Base-by-base conservation (phyloP, 192 early-diverging fungal genomes). In the Allomyces macrogynus region DNA sequence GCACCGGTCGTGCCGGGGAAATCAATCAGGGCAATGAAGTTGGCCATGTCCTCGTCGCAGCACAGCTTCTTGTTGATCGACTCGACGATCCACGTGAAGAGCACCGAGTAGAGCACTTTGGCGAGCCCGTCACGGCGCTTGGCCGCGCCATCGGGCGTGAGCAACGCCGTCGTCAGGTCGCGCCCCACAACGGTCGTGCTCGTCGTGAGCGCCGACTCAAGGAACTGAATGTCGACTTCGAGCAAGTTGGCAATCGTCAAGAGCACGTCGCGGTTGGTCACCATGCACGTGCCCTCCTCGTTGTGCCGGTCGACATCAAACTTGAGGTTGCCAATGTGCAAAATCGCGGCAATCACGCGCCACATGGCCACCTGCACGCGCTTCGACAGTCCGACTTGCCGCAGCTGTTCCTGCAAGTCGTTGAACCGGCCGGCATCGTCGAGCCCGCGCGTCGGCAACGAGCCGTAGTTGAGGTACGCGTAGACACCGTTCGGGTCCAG, bases 11-110 rank as follows among this genome's bases (percentile, higher is more conserved):
- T 77, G 12, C 88, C 88, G 22, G 79, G 71, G 64, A 88, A 78
- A 74, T 93, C 91, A 8, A 89, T 73, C 12, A 91, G 73, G 12
- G 87, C 92, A 62, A 98, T 81, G 74, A 92, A 93, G 67, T 89
- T 92, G 63, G 79, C 82, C 61, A 77, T 72, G 22, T 66, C 40
- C 57, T 89, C 81, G 24, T 78, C 74, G 62, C 84, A 78, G 69
- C 86, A 88, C 23, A 95, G 73, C 23, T 85, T 83, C 24, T 78
- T 78, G 77, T 98, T 98, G 68, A 95, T 82, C 66, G 87, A 85
- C 71, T 95, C 93, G 10, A 93, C 80, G n/a, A 98, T 70, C 86
- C 91, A 96, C 22, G 80, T 78, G 72, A 93, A 92, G 10, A 95
- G 67, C 8, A 94, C 81, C 26, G 83, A 85, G 71, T 94, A 98